Base-by-base conservation (phyloP, 2,329 filamentous ascomycete genomes). In the Blastomyces parvus region DNA sequence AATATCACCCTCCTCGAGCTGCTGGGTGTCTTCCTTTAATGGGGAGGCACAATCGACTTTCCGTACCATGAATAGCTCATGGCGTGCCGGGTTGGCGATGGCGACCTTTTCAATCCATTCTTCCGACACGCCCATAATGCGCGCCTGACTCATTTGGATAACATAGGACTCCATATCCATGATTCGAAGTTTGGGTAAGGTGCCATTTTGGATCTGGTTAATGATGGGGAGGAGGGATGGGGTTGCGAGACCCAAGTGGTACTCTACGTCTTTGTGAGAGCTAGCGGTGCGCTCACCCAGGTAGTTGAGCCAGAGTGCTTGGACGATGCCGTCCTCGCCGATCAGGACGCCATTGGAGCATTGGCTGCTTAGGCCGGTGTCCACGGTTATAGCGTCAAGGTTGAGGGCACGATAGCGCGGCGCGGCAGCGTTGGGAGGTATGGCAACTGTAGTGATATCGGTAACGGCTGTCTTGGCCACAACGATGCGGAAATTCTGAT, bases 1-100 rank as follows among this genome's bases (percentile, higher is more conserved):
- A 61, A 99, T 88, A 73, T 99, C 94, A 60, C 92, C 91, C 78
- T 99, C 95, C 38, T 90, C 82, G 19, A 99, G 82, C 19, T 87
- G 84, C 59, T 83, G 81, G n/a, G 77, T 76, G n/a, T 81, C 72
- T 17, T 74, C 71, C 8, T 70, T 70, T 74, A 75, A 72, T 5
- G 77, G 72, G 1, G 79, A 83, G 27, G 84, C 84, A 56, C 85
- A 86, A 69, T 88, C 81, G 65, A 96, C 88, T 79, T 99, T 99
- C 70, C 91, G 88, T 38, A 99, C 91, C 89, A 99, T 97, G 80
- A 99, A 99, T 46, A 99, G 84, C 77, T 99, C 94, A 73, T 99
- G 94, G 64, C 91, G 89, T 60, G 94, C 88, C 48, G 90, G 89
- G 75, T 99, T 97, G 66, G 91, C 90, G 67, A 87, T 82, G 61